Conservation (phyloP, 2,329 filamentous ascomycete genomes). For the Fusarium mangiferae region DNA sequence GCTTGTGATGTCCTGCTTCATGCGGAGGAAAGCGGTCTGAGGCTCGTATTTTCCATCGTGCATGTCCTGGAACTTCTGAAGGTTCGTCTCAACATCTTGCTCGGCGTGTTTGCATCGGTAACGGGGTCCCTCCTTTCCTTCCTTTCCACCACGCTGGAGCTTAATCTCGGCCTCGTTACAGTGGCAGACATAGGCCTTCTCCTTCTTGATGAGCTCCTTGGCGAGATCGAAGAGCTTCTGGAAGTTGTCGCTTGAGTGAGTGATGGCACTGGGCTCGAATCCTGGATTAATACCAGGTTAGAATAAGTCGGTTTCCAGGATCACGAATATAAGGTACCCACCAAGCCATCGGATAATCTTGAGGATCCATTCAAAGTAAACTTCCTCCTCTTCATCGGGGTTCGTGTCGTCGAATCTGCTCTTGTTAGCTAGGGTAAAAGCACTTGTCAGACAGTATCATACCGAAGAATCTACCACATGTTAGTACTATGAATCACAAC, state of each 20-base stretch:
- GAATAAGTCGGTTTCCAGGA: background rate
- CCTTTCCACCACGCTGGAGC: constrained; percentile 82
- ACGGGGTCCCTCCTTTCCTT: constrained; percentile 70
- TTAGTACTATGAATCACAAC: constrained; percentile 16
- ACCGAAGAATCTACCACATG: constrained; percentile 45
- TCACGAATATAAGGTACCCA: constrained; percentile 10
- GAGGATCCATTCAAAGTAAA: constrained; percentile 88
- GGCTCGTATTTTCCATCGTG: constrained; percentile 89
- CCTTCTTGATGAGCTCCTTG: constrained; percentile 81
- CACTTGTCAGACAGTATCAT: background rate
- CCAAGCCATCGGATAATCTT: constrained; percentile 84
- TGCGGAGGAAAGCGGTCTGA: constrained; percentile 84
- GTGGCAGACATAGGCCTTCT: constrained; percentile 85
- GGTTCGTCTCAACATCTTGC: constrained; percentile 77
- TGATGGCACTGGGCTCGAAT: constrained; percentile 82
- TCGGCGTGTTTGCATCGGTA: constrained; percentile 85
- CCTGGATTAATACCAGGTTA: constrained; percentile 43
- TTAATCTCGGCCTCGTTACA: constrained; percentile 87
- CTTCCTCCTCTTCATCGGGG: constrained; percentile 90
- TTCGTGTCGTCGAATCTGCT: constrained; percentile 94
- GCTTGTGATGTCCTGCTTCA: constrained; percentile 89
- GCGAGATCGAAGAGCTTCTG: constrained; percentile 87
- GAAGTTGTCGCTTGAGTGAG: constrained; percentile 92
- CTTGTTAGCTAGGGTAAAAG: constrained; percentile 14
- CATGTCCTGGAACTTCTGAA: constrained; percentile 89